phyloP scores from a whole-genome alignment of 495 filamentous ascomycete genomes.

The Alectoria sarmentosa region DNA sequence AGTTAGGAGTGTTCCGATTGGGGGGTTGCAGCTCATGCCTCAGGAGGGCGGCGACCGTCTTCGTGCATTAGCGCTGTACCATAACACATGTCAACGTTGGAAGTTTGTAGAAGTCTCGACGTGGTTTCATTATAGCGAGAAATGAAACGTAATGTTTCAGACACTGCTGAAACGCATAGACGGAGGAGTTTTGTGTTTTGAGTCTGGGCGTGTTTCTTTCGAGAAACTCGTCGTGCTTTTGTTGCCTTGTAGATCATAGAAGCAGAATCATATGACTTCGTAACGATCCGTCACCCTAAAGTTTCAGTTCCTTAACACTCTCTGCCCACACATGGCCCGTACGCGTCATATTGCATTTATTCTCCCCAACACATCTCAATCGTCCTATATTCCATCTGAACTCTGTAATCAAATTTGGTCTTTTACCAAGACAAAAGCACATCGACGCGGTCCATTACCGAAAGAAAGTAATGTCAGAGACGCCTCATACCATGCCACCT shows the following conservation, averaged over 20 bases:
- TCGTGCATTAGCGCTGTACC: background rate
- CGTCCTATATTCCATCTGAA: background rate
- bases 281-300: no score
- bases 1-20: background rate
- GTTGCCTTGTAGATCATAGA: no score
- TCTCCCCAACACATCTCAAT: background rate
- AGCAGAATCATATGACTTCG: no score
- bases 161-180: background rate
- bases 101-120: background rate
- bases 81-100: no score
- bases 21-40: no score
- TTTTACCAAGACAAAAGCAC: no score
- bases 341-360: background rate
- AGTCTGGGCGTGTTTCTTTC: no score
- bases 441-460: background rate
- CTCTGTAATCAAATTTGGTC: no score
- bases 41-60: background rate
- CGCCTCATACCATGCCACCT: background rate
- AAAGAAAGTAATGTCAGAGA: background rate
- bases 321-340: background rate
- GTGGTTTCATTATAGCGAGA: background rate
- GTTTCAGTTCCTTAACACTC: background rate
- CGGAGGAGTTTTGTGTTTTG: no score
- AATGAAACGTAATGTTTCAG: background rate
- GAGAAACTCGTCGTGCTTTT: no score